phyloP scores from a whole-genome alignment of 441 rosid species.

The Raphanus hybrid region DNA sequence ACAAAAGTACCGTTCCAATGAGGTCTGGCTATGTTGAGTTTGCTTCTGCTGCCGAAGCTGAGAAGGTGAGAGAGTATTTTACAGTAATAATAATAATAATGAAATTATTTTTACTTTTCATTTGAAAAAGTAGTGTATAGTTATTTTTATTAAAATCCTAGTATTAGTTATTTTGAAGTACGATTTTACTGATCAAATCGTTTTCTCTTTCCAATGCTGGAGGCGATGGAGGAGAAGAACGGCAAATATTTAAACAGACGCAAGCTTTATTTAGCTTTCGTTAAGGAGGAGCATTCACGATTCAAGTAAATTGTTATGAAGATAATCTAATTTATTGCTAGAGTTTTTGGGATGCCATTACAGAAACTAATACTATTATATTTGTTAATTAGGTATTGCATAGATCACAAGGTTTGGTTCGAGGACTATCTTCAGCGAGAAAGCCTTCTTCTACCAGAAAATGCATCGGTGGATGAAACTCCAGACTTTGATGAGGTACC shows the following conservation, averaged over 20 bases:
- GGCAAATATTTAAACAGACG: neutral
- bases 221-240: slow-evolving; percentile 7
- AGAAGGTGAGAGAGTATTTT: neutral
- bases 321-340: neutral
- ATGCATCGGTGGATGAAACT: too few relatives aligned
- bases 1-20: neutral
- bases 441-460: too few relatives aligned
- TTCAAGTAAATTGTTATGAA: neutral
- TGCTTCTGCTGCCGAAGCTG: slow-evolving; percentile 9
- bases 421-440: too few relatives aligned
- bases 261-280: neutral
- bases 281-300: neutral
- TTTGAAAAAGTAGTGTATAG: slow-evolving; percentile 1
- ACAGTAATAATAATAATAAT: neutral
- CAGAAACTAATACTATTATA: neutral
- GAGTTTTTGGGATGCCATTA: slow-evolving; percentile 1
- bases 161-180: neutral
- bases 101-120: neutral
- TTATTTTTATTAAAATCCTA: neutral
- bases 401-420: neutral
- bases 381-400: slow-evolving; percentile 4
- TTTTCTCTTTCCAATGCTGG: neutral
- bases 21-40: neutral
- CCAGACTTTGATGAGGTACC: too few relatives aligned
- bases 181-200: neutral